Percentiles rank a stretch among this genome's conserved stretches.
Conservation (phyloP, 257 asterid genomes). For the Rubia yunnanensis region DNA sequence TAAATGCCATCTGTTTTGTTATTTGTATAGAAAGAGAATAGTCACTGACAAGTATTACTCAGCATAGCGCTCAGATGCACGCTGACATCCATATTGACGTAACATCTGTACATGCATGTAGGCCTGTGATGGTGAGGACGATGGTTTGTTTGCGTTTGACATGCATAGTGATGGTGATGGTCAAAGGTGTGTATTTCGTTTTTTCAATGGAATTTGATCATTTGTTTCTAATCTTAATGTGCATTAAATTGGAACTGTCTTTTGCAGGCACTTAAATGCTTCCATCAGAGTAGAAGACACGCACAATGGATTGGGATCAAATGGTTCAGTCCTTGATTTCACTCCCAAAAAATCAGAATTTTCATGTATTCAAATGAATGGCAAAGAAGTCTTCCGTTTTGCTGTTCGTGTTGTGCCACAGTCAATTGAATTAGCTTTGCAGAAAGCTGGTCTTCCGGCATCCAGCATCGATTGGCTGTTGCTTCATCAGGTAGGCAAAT, state of each 20-base stretch:
- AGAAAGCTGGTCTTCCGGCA: slow-evolving; percentile 65
- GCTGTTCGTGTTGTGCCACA: slow-evolving; percentile 90
- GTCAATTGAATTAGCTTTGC: slow-evolving; percentile 68
- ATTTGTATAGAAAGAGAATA: neutral
- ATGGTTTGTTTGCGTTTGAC: slow-evolving; percentile 68
- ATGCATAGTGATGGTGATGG: slow-evolving; percentile 86
- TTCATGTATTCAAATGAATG: slow-evolving; percentile 94
- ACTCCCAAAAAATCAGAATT: slow-evolving; percentile 55
- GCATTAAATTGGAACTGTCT: slow-evolving; percentile 5
- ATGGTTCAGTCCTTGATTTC: slow-evolving; percentile 56
- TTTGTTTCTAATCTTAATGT: slow-evolving; percentile 2
- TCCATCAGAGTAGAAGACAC: slow-evolving; percentile 39
- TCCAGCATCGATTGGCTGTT: slow-evolving; percentile 85
- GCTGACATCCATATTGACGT: neutral
- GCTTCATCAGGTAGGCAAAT: slow-evolving; percentile 82
- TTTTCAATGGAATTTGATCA: neutral
- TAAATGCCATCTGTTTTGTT: neutral
- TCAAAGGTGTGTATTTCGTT: slow-evolving; percentile 39
- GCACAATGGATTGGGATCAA: slow-evolving; percentile 38
- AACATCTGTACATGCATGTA: slow-evolving; percentile 18
- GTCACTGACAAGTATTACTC: neutral
- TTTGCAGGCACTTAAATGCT: slow-evolving; percentile 61
- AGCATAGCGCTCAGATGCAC: neutral
- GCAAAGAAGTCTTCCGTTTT: slow-evolving; percentile 94
- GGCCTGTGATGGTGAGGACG: slow-evolving; percentile 76